phyloP scores from a whole-genome alignment of 768 basidiomycete genomes.

The Hygrocybe punicea region DNA sequence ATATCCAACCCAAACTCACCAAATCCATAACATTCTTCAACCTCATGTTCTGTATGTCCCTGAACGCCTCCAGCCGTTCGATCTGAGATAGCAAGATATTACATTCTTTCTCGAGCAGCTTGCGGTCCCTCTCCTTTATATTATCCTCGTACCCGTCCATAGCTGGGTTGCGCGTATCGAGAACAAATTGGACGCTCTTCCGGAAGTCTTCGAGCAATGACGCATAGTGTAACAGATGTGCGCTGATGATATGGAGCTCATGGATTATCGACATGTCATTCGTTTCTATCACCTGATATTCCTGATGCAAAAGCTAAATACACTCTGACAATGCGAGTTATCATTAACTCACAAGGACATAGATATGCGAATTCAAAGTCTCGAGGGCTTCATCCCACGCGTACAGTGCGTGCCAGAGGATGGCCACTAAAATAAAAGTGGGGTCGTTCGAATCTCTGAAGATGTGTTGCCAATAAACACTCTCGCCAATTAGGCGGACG shows the following conservation, averaged over 20 bases:
- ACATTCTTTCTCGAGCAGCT: constrained; percentile 39
- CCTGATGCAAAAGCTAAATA: constrained; percentile 31
- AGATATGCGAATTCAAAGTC: constrained; percentile 49
- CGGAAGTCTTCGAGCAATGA: constrained; percentile 53
- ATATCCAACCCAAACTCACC: constrained; percentile 26
- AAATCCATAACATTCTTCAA: constrained; percentile 53
- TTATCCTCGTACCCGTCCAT: constrained; percentile 31
- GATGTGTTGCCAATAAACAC: constrained; percentile 48
- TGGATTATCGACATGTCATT: constrained; percentile 46
- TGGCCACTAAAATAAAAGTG: constrained; percentile 52
- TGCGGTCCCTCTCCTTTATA: background rate
- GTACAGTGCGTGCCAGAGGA: constrained; percentile 59
- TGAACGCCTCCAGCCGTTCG: constrained; percentile 39
- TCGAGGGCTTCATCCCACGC: constrained; percentile 62
- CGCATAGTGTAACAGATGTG: constrained; percentile 56
- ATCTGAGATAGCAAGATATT: constrained; percentile 50
- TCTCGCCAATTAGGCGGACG: constrained; percentile 45
- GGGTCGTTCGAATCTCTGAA: constrained; percentile 46
- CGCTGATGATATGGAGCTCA: constrained; percentile 56
- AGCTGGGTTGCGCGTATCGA: constrained; percentile 50
- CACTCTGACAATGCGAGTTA: background rate
- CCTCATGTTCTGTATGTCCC: constrained; percentile 46
- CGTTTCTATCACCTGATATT: constrained; percentile 45
- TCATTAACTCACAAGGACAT: constrained; percentile 39
- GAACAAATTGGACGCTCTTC: constrained; percentile 51